Base-by-base conservation (phyloP, 257 asterid species). In the Apocynum venetum region DNA sequence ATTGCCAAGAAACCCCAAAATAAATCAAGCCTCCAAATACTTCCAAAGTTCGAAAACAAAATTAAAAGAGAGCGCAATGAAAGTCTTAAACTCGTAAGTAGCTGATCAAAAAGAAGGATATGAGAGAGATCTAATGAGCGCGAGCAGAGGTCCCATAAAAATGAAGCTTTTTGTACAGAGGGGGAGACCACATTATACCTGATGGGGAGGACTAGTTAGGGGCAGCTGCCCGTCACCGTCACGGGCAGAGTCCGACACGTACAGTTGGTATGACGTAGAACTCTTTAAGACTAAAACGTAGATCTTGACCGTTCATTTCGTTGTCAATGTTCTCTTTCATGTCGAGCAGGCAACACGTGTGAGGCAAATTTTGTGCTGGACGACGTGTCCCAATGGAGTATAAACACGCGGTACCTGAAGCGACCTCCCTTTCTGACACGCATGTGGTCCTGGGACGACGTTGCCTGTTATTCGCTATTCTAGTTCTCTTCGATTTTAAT, bases 191-290 rank as follows among this genome's bases (percentile, higher is more conserved):
- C 78, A 82, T 82, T 86, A 86, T 85, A 86, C 73, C 76, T 77
- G 89, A 82, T 75, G 79, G 57, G 11, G 71, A 49, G 72, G 76
- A 67, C 65, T 53, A 31, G 56, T 48, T 57, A 44, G 87, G 97
- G 97, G 93, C 90, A 91, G 90, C 90, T 92, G 91, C 90, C 98
- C 94, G 94, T 88, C 92, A 89, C 94, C 91, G 89, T 79, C 87
- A 19, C 12, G 93, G 99, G 97, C 90, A 89, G 87, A 71, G 74
- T 64, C 87, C 89, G 90, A 92, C 93, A 87, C 75, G 82, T 84
- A 87, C 85, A 84, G 89, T 77, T 84, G 90, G 83, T 80, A 82
- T 89, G 94, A 91, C 91, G 91, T 87, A 83, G 78, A 85, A 72
- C 76, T 79, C 82, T 79, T 57, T 79, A 79, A 82, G 83, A 71